Evolutionary conservation across 208 protist genomes (phyloP).

Genomic region (Acanthamoeba lenticulata): DNA sequence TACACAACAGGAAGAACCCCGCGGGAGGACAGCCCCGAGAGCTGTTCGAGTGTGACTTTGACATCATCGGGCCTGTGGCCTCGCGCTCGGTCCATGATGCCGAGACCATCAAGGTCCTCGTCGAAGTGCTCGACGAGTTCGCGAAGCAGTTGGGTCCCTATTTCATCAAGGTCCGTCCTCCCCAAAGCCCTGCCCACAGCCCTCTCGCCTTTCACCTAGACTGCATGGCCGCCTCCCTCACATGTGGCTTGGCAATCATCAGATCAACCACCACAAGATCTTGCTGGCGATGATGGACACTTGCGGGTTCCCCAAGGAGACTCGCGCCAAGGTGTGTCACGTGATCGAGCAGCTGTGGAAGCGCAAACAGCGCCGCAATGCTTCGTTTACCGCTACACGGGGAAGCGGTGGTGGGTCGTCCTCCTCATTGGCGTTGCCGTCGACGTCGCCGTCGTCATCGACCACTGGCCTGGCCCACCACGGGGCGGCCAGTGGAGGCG

Average conservation of each 20-base stretch:
- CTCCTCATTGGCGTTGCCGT: not conserved
- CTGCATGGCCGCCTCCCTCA: too few relatives aligned
- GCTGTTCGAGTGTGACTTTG: constrained; percentile 78
- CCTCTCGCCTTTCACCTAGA: too few relatives aligned
- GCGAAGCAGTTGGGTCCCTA: constrained; percentile 48
- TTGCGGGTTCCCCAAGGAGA: constrained; percentile 66
- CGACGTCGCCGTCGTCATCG: not conserved
- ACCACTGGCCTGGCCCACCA: not conserved
- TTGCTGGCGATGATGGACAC: constrained; percentile 55
- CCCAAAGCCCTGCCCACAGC: too few relatives aligned
- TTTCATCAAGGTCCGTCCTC: constrained; percentile 69
- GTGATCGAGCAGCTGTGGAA: constrained; percentile 56
- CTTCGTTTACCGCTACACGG: not conserved
- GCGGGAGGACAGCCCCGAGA: constrained; percentile 71
- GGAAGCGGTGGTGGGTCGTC: too few relatives aligned
- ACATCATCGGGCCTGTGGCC: constrained; percentile 67
- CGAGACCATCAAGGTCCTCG: constrained; percentile 56
- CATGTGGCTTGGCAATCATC: too few relatives aligned
- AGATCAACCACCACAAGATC: constrained; percentile 72
- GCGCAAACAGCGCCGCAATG: not conserved
- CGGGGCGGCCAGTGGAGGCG: too few relatives aligned
- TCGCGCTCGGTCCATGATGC: constrained; percentile 59
- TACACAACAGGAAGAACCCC: constrained; percentile 47
- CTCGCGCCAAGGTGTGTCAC: constrained; percentile 43
- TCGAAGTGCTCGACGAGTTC: constrained; percentile 75